Evolutionary conservation across 2,329 filamentous ascomycete genomes (phyloP).

Genomic region (Biscogniauxia sp.): DNA sequence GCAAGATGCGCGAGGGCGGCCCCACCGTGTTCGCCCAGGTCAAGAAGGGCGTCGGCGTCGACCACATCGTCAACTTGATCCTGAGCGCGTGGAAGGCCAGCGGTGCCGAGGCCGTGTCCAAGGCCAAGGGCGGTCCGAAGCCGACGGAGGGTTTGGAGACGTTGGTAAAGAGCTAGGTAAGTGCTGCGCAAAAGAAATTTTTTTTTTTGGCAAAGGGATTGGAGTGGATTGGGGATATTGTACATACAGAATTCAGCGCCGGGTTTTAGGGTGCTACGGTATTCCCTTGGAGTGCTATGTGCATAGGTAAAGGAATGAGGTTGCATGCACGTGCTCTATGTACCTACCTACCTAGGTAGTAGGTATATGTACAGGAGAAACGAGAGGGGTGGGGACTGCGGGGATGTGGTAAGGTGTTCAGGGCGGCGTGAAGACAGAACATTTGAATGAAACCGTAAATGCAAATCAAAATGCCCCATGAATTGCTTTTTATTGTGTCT

Average conservation of each 20-base stretch:
- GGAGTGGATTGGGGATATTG: not conserved
- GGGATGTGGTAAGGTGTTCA: not conserved
- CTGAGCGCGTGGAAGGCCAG: constrained; percentile 90
- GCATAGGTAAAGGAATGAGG: no score
- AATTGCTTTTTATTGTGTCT: not conserved
- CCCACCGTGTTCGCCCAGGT: constrained; percentile 96
- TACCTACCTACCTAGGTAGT: no score
- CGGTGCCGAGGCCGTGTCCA: constrained; percentile 66
- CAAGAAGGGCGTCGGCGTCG: constrained; percentile 83
- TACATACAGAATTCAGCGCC: not conserved
- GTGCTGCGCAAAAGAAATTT: not conserved
- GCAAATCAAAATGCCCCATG: not conserved
- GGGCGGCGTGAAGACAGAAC: not conserved
- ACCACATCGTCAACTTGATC: constrained; percentile 85
- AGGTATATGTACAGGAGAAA: not conserved
- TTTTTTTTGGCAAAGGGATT: not conserved
- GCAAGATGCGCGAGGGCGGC: constrained; percentile 92
- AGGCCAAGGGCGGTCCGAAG: constrained; percentile 53
- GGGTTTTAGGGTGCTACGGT: not conserved
- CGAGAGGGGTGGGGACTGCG: not conserved
- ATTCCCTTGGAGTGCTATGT: not conserved
- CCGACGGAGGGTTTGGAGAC: constrained; percentile 55
- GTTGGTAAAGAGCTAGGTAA: constrained; percentile 29
- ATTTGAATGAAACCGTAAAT: not conserved
- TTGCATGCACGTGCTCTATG: not conserved